Percentiles rank a stretch among this genome's conserved stretches.
phyloP scores from a whole-genome alignment of 2,329 filamentous ascomycete genomes.

The Trichoderma brevicompactum region DNA sequence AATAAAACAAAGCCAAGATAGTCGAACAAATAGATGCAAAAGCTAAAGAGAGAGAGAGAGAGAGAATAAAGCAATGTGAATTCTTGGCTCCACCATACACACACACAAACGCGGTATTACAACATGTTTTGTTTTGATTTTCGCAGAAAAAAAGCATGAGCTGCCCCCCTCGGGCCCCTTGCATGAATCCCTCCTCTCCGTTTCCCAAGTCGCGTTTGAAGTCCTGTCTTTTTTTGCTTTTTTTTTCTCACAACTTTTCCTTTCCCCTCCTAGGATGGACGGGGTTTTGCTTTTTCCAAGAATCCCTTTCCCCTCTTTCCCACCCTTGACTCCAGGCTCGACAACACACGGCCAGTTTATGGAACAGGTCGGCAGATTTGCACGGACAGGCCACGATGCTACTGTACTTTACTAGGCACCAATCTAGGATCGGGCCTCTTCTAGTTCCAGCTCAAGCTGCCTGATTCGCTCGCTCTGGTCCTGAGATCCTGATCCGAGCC shows the following conservation, averaged over 20 bases:
- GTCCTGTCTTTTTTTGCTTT: background rate
- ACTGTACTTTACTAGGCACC: conserved; percentile 2
- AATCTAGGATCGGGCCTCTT: conserved; percentile 61
- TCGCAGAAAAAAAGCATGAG: background rate
- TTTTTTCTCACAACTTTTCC: background rate
- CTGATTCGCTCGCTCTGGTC: conserved; percentile 71
- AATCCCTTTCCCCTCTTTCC: conserved; percentile 18
- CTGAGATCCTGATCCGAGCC: conserved; percentile 60
- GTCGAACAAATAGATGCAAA: background rate
- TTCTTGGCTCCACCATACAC: background rate
- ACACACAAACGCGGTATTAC: conserved; percentile 18
- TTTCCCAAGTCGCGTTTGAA: background rate
- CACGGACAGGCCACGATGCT: background rate
- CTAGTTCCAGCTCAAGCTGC: conserved; percentile 69
- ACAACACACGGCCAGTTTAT: background rate
- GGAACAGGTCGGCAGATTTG: background rate
- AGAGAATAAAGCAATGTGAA: background rate
- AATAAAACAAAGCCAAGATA: background rate
- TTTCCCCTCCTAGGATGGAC: background rate
- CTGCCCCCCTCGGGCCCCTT: no score
- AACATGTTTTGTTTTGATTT: conserved; percentile 3
- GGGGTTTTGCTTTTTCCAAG: conserved; percentile 7
- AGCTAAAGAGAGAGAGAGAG: background rate
- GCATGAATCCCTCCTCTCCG: background rate
- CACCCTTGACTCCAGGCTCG: conserved; percentile 8